phyloP scores from a whole-genome alignment of 345 rosid species.

The Erodium maritimum region DNA sequence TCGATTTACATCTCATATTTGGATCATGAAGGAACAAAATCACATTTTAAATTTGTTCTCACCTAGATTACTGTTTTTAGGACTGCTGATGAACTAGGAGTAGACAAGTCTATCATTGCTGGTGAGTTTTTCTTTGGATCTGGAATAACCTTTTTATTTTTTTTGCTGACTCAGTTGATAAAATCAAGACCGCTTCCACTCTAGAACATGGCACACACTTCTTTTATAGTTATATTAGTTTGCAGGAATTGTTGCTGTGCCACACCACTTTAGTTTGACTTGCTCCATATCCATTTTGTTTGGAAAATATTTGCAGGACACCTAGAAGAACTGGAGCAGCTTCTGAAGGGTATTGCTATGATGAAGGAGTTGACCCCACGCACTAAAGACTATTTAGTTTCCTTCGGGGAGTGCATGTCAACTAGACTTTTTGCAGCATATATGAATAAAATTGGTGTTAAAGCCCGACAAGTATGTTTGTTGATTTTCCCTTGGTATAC shows the following conservation, averaged over 20 bases:
- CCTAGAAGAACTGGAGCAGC: conserved; percentile 79
- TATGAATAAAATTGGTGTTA: conserved; percentile 64
- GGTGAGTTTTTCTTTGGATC: conserved; percentile 31
- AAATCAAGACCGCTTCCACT: neutral
- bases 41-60: neutral
- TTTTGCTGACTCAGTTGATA: neutral
- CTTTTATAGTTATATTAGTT: too few species aligned
- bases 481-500: neutral
- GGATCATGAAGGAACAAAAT: neutral
- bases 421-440: conserved; percentile 94
- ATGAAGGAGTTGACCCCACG: conserved; percentile 90
- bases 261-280: neutral
- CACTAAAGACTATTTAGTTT: conserved; percentile 78
- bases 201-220: neutral
- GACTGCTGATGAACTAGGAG: conserved; percentile 65
- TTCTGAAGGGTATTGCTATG: conserved; percentile 87
- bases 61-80: conserved; percentile 21
- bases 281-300: conserved; percentile 2
- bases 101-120: conserved; percentile 39
- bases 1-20: neutral
- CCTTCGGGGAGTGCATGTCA: conserved; percentile 97
- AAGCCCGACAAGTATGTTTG: conserved; percentile 73
- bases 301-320: conserved; percentile 34
- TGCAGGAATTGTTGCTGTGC: too few species aligned
- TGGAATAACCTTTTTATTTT: neutral